phyloP scores from a whole-genome alignment of 331 rosid species.

The Spiraea crenata region DNA sequence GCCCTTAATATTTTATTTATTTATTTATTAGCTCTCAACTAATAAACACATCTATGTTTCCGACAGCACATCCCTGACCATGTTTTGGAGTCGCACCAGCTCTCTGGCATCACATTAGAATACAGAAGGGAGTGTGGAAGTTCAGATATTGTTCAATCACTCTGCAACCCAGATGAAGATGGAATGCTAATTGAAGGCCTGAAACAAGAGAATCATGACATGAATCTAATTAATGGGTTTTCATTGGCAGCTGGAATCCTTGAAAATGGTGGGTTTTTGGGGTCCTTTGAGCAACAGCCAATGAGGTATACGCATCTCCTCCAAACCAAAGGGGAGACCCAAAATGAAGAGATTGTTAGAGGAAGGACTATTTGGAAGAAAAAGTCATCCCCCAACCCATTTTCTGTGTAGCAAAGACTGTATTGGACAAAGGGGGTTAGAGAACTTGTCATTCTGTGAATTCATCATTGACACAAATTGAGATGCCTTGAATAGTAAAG shows the following conservation, averaged over 20 bases:
- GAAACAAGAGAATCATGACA: conserved; percentile 42
- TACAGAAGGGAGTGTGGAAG: conserved; percentile 87
- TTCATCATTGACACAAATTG: not conserved
- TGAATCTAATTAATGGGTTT: conserved; percentile 47
- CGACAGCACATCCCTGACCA: conserved; percentile 75
- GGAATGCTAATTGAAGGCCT: conserved; percentile 44
- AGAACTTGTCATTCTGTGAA: conserved; percentile 3
- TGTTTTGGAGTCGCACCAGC: conserved; percentile 64
- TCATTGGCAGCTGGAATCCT: conserved; percentile 61
- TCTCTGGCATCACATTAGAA: conserved; percentile 63
- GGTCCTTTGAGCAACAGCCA: conserved; percentile 45
- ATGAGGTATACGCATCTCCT: conserved; percentile 71
- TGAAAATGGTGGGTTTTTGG: conserved; percentile 54
- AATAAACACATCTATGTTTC: conserved; percentile 5
- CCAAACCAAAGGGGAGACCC: conserved; percentile 49
- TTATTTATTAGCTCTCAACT: not conserved
- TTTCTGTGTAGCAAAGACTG: conserved; percentile 31
- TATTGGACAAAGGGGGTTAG: not conserved
- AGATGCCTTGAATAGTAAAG: conserved; percentile 7
- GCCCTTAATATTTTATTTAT: not conserved
- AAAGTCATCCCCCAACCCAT: conserved; percentile 41
- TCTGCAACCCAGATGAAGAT: conserved; percentile 73
- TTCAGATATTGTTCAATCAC: conserved; percentile 71
- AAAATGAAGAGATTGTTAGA: conserved; percentile 79
- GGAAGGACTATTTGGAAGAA: conserved; percentile 85